Evolutionary conservation across 2,329 filamentous ascomycete species (phyloP).

Genomic region (Aspergillus sp.): DNA sequence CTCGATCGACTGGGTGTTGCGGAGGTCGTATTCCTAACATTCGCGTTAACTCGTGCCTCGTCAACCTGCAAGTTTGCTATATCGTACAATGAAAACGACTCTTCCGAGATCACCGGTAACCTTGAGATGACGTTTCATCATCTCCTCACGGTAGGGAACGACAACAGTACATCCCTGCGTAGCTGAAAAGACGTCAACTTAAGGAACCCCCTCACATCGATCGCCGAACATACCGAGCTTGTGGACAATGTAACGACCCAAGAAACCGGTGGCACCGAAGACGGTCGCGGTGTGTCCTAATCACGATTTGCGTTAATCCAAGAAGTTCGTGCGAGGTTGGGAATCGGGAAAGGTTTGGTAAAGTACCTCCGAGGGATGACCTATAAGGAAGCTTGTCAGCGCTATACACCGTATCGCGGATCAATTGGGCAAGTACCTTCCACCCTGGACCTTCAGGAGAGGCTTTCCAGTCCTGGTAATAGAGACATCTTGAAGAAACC

Average conservation of each 20-base stretch:
- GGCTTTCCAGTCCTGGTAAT: conserved; percentile 97
- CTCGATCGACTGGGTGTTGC: conserved; percentile 93
- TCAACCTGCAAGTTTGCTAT: neutral
- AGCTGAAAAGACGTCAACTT: conserved; percentile 55
- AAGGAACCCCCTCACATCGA: conserved; percentile 26
- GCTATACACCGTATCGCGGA: conserved; percentile 8
- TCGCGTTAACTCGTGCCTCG: conserved; percentile 15
- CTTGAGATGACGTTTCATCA: conserved; percentile 96
- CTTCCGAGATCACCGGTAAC: conserved; percentile 91
- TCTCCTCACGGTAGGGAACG: conserved; percentile 92
- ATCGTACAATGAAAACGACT: conserved; percentile 74
- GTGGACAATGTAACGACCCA: conserved; percentile 97
- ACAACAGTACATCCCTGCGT: conserved; percentile 93
- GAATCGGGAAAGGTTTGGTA: conserved; percentile 7
- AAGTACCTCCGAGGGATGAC: conserved; percentile 79
- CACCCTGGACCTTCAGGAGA: conserved; percentile 82
- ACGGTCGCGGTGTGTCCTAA: conserved; percentile 93
- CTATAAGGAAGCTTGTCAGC: conserved; percentile 47
- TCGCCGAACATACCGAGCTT: conserved; percentile 65
- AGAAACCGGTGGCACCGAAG: conserved; percentile 93
- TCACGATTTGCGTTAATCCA: conserved; percentile 25
- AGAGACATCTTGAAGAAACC: conserved; percentile 72
- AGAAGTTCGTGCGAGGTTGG: conserved; percentile 14
- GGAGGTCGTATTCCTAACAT: conserved; percentile 82
- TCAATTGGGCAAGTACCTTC: conserved; percentile 63